Evolutionary conservation across 352 stramenopile genomes (phyloP).

Genomic region (Stephanocyclus meneghinianus): DNA sequence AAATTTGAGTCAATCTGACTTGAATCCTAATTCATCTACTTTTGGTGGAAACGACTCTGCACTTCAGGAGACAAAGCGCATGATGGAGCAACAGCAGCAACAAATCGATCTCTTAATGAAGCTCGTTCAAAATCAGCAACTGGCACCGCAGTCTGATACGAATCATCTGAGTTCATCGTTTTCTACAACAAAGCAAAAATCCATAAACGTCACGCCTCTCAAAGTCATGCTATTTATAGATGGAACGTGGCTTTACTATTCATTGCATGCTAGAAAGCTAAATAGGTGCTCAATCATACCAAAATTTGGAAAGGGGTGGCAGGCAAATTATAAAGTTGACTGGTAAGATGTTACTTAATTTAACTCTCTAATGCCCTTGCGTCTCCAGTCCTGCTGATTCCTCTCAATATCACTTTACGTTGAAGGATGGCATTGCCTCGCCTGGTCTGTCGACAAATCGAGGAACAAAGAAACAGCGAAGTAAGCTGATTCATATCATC

Average conservation of each 20-base stretch:
- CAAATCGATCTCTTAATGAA: constrained; percentile 69
- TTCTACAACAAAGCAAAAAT: constrained; percentile 9
- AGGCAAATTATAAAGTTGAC: constrained; percentile 66
- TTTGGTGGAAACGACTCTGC: background rate
- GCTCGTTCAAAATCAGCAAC: constrained; percentile 40
- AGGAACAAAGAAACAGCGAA: constrained; percentile 53
- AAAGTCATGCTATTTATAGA: constrained; percentile 83
- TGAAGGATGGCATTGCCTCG: constrained; percentile 46
- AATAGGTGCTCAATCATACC: constrained; percentile 53
- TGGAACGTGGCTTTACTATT: constrained; percentile 84
- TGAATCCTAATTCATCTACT: constrained; percentile 16
- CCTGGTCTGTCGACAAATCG: constrained; percentile 64
- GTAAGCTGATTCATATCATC: constrained; percentile 19
- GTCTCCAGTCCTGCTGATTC: background rate
- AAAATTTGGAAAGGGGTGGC: constrained; percentile 72
- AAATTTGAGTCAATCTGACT: background rate
- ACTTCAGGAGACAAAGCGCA: constrained; percentile 44
- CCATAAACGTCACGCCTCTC: constrained; percentile 56
- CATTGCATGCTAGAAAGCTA: constrained; percentile 54
- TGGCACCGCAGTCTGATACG: background rate
- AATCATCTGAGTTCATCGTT: background rate
- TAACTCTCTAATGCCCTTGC: background rate
- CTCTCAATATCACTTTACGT: background rate
- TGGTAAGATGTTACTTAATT: constrained; percentile 43
- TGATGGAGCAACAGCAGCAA: constrained; percentile 63